Percentiles rank a stretch among this genome's conserved stretches.
Evolutionary conservation across 768 basidiomycete species (phyloP).

Genomic region (Boletus reticulatus): DNA sequence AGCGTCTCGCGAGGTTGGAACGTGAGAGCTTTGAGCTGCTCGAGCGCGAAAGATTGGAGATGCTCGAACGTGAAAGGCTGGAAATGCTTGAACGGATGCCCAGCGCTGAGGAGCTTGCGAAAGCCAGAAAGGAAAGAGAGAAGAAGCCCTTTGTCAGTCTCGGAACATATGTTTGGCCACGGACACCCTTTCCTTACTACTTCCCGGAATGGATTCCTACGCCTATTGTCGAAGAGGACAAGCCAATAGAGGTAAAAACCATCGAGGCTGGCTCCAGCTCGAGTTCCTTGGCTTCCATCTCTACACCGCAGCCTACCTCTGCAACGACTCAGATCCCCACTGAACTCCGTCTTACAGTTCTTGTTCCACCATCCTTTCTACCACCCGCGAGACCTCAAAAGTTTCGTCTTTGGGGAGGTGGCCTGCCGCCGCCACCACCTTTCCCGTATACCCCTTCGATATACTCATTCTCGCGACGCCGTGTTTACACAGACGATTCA

Average conservation of each 20-base stretch:
- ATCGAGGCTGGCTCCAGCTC: slow-evolving; percentile 26
- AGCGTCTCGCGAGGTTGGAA: slow-evolving; percentile 27
- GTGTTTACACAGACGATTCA: slow-evolving; percentile 78
- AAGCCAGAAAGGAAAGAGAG: slow-evolving; percentile 29
- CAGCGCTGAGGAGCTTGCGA: slow-evolving; percentile 32
- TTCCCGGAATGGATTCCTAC: slow-evolving; percentile 34
- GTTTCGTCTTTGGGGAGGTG: slow-evolving; percentile 73
- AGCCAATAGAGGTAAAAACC: slow-evolving; percentile 16
- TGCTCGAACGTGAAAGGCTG: slow-evolving; percentile 31
- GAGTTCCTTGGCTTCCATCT: slow-evolving; percentile 24
- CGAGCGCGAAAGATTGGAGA: slow-evolving; percentile 30
- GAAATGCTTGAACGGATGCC: slow-evolving; percentile 33
- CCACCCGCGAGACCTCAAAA: slow-evolving; percentile 51
- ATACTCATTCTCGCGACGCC: slow-evolving; percentile 36
- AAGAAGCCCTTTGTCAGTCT: slow-evolving; percentile 29
- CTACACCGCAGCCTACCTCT: slow-evolving; percentile 5
- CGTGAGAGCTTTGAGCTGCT: slow-evolving; percentile 29
- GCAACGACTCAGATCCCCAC: slow-evolving; percentile 21
- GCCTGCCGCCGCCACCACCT: slow-evolving; percentile 43
- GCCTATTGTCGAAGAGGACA: slow-evolving; percentile 25
- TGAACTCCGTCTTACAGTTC: slow-evolving; percentile 43
- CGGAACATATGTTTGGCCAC: slow-evolving; percentile 30
- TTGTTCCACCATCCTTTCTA: slow-evolving; percentile 59
- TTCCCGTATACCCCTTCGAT: slow-evolving; percentile 27
- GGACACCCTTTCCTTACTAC: slow-evolving; percentile 33